Evolutionary conservation across 2,329 filamentous ascomycete species (phyloP), one percentile per base, ranked within the genome.

Genomic region (Colletotrichum sublineola): DNA sequence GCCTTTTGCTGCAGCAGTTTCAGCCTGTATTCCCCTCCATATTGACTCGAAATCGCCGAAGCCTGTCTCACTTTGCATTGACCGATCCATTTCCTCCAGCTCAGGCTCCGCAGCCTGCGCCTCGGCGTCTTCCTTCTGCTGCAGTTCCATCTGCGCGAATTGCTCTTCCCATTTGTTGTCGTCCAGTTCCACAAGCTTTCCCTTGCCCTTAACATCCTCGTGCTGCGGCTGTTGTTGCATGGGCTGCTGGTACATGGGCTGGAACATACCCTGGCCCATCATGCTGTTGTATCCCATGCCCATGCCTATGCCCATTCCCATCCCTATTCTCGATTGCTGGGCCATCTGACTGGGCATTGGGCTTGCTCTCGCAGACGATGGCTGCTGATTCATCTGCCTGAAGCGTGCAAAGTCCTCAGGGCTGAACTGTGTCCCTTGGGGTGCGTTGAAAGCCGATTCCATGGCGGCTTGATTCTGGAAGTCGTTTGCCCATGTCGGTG

Each of bases 161-260:
- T 98, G 95, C 77, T 95, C 94, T 83, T 98, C 96, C 96, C 96
- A 98, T 79, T 97, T 93, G 78, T 92, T 86, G 77, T 99, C 96
- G 80, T 98, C 94, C 33, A 98, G 89, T 84, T 98, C 96, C 15
- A 98, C 92, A 84, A 98, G 90, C 82, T 97, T 97, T 50, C 93
- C 95, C 81, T 98, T 98, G 71, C 93, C 94, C 81, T 95, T 93
- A 62, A 83, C 86, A 75, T 89, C 86, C 63, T 83, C 82, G 70
- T 85, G 83, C 77, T 86, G 85, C 78, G 86, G 78, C 77, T 86
- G 79, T 78, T 86, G 78, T 77, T 86, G 79, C 76, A 83, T 81
- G 56, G 79, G 80, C 67, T 83, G 81, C 71, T 84, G 81, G 74
- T 85, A 82, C 84, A 88, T 83, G 78, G 83, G 77, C 77, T 86